These are phyloP conservation scores for Suillus clintonianus DNA, from an alignment of 768 basidiomycete species.

Conservation along the genomic window DNA sequence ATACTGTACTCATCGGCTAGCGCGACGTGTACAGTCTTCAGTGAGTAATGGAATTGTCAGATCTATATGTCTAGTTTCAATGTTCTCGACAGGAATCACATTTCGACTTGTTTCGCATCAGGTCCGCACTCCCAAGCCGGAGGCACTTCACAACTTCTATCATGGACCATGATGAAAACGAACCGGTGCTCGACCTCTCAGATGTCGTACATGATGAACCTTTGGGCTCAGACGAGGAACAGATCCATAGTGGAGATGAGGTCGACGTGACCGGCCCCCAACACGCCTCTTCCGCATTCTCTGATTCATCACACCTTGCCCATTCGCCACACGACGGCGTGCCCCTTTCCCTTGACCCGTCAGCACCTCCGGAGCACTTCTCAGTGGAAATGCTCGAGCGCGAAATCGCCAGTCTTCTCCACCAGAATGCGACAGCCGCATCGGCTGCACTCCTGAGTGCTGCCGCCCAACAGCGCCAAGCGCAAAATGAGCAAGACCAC, in stretches of 20 bases:
- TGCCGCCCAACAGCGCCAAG: conserved; percentile 68
- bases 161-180: conserved; percentile 59
- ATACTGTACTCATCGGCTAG: conserved; percentile 20
- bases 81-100: neutral
- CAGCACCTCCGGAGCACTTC: conserved; percentile 48
- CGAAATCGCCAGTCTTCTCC: conserved; percentile 73
- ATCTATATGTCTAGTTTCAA: too few relatives aligned
- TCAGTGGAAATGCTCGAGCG: conserved; percentile 76
- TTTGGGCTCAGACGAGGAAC: conserved; percentile 56
- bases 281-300: conserved; percentile 30
- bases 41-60: conserved; percentile 12
- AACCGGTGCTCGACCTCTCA: conserved; percentile 69
- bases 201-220: conserved; percentile 85
- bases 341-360: conserved; percentile 41
- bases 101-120: neutral
- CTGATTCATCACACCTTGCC: conserved; percentile 15
- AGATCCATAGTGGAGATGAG: conserved; percentile 29
- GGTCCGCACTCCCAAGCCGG: neutral
- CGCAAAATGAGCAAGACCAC: conserved; percentile 41
- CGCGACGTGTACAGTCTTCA: conserved; percentile 17
- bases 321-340: conserved; percentile 25
- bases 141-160: conserved; percentile 14
- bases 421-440: conserved; percentile 73
- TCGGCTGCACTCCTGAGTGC: conserved; percentile 65
- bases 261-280: conserved; percentile 33